Conservation (phyloP, 208 protist genomes). For the Tritrichomonas foetus region DNA sequence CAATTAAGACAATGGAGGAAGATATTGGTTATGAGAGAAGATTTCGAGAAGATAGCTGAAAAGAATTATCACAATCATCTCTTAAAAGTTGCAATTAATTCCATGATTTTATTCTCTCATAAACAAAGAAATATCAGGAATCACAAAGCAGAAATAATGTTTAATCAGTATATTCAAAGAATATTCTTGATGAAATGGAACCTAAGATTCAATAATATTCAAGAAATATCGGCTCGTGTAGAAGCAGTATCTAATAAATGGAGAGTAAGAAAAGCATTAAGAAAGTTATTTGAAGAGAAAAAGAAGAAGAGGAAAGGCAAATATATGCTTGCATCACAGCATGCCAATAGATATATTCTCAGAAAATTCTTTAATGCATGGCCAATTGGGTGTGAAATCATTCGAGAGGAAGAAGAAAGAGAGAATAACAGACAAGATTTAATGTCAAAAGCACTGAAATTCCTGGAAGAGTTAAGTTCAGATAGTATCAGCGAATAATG, state of each 20-base stretch:
- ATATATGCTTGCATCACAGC: too few species aligned
- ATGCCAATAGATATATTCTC: background rate
- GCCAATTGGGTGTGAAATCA: background rate
- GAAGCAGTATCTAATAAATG: background rate
- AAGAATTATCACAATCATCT: background rate
- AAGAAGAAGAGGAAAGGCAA: background rate
- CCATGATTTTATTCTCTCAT: background rate
- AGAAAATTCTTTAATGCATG: background rate
- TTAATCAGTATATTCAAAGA: background rate
- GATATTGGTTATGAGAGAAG: background rate
- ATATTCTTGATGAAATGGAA: background rate
- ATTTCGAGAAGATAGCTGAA: background rate
- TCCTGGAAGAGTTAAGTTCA: background rate
- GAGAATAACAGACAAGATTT: background rate
- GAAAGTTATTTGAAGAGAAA: background rate
- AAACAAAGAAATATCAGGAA: background rate
- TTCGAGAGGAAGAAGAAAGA: background rate
- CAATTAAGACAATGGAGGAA: background rate
- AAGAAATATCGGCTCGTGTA: background rate
- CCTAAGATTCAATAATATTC: background rate
- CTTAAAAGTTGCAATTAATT: background rate
- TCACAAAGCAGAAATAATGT: background rate
- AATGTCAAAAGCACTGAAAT: conserved; percentile 8
- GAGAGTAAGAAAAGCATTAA: background rate
- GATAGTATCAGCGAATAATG: background rate